Base-by-base conservation (phyloP, 352 stramenopile genomes). In the Globisporangium paddicum region DNA sequence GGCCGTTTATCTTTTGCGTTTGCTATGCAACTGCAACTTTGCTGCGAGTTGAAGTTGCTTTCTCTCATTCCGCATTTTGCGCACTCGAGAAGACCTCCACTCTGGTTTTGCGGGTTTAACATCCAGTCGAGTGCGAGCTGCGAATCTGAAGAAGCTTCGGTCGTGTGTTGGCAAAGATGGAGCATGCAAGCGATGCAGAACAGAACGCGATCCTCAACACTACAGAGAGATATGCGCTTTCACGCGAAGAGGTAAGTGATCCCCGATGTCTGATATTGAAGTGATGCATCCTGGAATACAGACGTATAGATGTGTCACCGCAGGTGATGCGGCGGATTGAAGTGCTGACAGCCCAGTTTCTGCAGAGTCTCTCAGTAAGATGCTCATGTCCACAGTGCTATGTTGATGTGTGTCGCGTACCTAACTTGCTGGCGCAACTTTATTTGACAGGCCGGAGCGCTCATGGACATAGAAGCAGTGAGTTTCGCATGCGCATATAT, bases 271-370 rank as follows among this genome's bases (percentile, higher is more conserved):
- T n/a, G n/a, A n/a, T n/a, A n/a, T 38, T 26, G 26, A 7, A 1
- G 44, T 51, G 21, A 9, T 41, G 37, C 23, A 5, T n/a, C 51
- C 10, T 30, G 40, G 10, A 10, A 35, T 44, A 57, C 38, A n/a
- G n/a, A 38, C 47, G 28, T 32, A 19, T 19, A 11, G 46, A 4
- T 40, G 30, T 47, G 28, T 19, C 26, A 9, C 8, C 8, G 23
- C 16, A 90, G 78, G 68, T 90, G 35, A 73, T 89, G 63, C 41
- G 54, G 6, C 68, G 74, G 7, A 93, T 93, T 41, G 84, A 90
- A 59, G 41, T 49, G 19, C 62, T 90, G 19, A 69, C 75, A 11
- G 67, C 60, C 16, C 67, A 77, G n/a, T 91, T 94, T 40, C 61
- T 93, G 38, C 58, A 82, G 18, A 62, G 64, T 41, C 46, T 89